These are phyloP conservation scores for Anethum foeniculum DNA, from an alignment of 140 eudicot species.

Conservation along the genomic window DNA sequence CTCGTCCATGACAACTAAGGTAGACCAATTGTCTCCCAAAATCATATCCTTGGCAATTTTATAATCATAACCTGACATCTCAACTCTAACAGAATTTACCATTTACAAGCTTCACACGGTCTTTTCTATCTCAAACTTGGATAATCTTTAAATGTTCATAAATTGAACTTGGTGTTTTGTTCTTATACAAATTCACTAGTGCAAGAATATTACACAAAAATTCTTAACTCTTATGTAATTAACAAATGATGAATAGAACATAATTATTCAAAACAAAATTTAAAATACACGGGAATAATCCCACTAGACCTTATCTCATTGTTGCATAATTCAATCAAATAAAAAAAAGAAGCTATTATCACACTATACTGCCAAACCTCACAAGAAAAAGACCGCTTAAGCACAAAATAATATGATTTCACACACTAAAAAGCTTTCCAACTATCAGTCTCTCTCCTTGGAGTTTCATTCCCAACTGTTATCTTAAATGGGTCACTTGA, in stretches of 20 bases:
- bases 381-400: not conserved
- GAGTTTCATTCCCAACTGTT: slow-evolving; percentile 39
- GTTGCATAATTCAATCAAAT: slow-evolving; percentile 8
- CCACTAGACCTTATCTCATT: slow-evolving; percentile 5
- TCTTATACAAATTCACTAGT: not conserved
- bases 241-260: not conserved
- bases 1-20: too few relatives aligned
- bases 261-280: not conserved
- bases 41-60: too few relatives aligned
- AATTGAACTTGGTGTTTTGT: not conserved
- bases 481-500: slow-evolving; percentile 55
- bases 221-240: not conserved
- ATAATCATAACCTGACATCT: too few relatives aligned
- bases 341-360: not conserved
- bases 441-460: slow-evolving; percentile 58
- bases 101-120: too few relatives aligned
- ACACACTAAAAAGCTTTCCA: slow-evolving; percentile 69
- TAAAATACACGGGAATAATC: slow-evolving; percentile 2
- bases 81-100: too few relatives aligned
- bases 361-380: slow-evolving; percentile 12
- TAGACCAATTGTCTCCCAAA: not conserved
- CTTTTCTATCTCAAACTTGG: not conserved
- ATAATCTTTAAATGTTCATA: not conserved
- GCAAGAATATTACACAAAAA: not conserved
- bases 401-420: not conserved